Evolutionary conservation across 306 rosid species (phyloP), one percentile per base, ranked within the genome.

Genomic region (Cyclanthera cordifolia): DNA sequence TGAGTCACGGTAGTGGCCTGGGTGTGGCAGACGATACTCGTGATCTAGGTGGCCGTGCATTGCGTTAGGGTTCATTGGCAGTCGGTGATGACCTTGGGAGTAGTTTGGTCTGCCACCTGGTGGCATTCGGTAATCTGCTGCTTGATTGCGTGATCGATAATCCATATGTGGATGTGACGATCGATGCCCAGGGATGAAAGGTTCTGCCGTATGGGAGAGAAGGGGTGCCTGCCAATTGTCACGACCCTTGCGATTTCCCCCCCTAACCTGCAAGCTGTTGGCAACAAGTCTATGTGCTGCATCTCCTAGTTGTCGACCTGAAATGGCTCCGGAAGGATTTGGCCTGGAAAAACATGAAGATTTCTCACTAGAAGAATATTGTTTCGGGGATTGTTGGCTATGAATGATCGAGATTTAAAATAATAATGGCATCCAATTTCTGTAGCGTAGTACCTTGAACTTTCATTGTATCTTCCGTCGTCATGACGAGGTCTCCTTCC

Each of bases 401-500:
- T 27, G 30, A 27, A 27, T 27, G 30, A 48, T n/a, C 51, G 52
- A 10, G 21, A 41, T 1, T 17, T 13, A 4, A 56, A 56, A 27
- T 15, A 27, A 14, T 15, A 27, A 16, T 30, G 9, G 46, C 53
- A 12, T 66, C 34, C 19, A 51, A 4, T 5, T 19, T 53, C 8
- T 25, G 32, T 15, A 24, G 9, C 0, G 2, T 52, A 20, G 27
- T 43, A 71, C 63, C 52, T 54, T 14, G 13, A 20, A 6, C 47
- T 56, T 2, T 43, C 45, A n/a, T 12, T 27, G 51, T 80, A 86
- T 95, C 91, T 82, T 79, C 80, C 77, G 75, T 72, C 82, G 39
- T 82, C 80, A 50, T 23, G 27, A 14, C 45, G 54, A 3, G 51
- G 80, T 74, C 60, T 84, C 82, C 95, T 73, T 24, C 93, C 96